Base-by-base conservation (phyloP, 805 yeast genomes). In the Candida railenensis region DNA sequence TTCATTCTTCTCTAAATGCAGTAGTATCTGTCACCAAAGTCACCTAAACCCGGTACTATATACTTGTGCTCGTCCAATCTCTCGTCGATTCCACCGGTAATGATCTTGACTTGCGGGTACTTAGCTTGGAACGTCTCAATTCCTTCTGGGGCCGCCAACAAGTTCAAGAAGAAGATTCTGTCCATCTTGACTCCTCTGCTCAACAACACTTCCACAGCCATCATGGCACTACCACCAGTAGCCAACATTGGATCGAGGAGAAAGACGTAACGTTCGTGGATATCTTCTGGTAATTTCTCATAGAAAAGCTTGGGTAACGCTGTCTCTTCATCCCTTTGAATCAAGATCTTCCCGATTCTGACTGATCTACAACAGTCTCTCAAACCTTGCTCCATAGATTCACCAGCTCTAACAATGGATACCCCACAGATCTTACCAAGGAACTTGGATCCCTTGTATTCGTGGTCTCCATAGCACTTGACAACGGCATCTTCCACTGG, bases 261-360 rank as follows among this genome's bases (percentile, higher is more conserved):
- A 62, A 94, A 87, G 22, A 94, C 97, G 58, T 83, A 94, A 55
- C 99, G 78, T 15, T 87, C 87, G 38, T 85, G 71, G 54, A 94
- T 92, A 60, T 94, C 99, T 52, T 83, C 89, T 16, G 99, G 99
- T 52, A 94, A 77, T 65, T 94, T 94, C 57, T 88, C 97, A 66
- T 91, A 94, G 69, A 86, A 94, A 46, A 94, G 73, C 64, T 89
- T 88, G 37, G 99, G 97, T 56, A 78, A 67, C 2, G 97, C 96
- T 21, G 98, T 94, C 69, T 94, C 99, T 70, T 94, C 99, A 62
- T 94, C 97, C 69, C 99, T 81, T 73, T 94, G 99, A 57, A 94
- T 94, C 62, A 94, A 76, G 56, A 94, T 92, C 74, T 94, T 94
- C 45, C 99, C 99, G 50, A 94, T 87, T 62, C 98, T 79, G 34